Evolutionary conservation across 768 basidiomycete genomes (phyloP).

Genomic region (Trametes punicea): DNA sequence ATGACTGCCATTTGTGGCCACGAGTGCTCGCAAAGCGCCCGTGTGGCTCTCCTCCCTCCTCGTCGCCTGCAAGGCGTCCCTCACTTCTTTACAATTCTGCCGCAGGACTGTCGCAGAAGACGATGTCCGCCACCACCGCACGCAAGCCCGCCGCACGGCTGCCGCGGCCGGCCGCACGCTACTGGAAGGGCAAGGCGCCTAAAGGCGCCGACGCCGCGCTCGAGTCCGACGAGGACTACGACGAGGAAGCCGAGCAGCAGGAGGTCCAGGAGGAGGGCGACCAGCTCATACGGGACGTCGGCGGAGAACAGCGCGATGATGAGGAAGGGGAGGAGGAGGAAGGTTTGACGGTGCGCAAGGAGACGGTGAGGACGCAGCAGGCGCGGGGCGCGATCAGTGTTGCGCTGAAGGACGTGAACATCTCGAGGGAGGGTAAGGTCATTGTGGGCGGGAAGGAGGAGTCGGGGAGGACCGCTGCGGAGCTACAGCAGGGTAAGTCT

Average conservation of each 20-base stretch:
- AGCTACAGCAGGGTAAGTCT: slow-evolving; percentile 21
- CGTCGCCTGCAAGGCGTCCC: too few species aligned
- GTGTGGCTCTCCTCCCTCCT: too few species aligned
- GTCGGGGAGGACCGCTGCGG: slow-evolving; percentile 61
- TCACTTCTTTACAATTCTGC: too few species aligned
- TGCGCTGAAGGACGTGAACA: slow-evolving; percentile 73
- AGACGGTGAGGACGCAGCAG: slow-evolving; percentile 27
- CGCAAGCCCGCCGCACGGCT: slow-evolving; percentile 76
- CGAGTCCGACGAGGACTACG: slow-evolving; percentile 64
- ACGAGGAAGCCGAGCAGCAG: slow-evolving; percentile 57
- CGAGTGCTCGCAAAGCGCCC: too few species aligned
- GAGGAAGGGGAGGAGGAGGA: slow-evolving; percentile 35
- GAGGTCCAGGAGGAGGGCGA: slow-evolving; percentile 48
- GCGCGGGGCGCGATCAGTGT: slow-evolving; percentile 62
- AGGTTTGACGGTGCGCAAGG: slow-evolving; percentile 30
- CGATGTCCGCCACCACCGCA: slow-evolving; percentile 21
- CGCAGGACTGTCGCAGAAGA: too few species aligned
- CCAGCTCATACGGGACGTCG: slow-evolving; percentile 56
- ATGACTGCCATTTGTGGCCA: too few species aligned
- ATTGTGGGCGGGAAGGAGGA: slow-evolving; percentile 77
- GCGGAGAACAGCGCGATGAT: slow-evolving; percentile 42
- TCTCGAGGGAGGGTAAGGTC: slow-evolving; percentile 77
- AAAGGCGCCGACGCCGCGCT: slow-evolving; percentile 56
- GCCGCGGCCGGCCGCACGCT: slow-evolving; percentile 77
- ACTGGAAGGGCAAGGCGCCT: slow-evolving; percentile 89